Conservation (phyloP, 2,329 filamentous ascomycete species). For the Cryphonectria nitschkei region DNA sequence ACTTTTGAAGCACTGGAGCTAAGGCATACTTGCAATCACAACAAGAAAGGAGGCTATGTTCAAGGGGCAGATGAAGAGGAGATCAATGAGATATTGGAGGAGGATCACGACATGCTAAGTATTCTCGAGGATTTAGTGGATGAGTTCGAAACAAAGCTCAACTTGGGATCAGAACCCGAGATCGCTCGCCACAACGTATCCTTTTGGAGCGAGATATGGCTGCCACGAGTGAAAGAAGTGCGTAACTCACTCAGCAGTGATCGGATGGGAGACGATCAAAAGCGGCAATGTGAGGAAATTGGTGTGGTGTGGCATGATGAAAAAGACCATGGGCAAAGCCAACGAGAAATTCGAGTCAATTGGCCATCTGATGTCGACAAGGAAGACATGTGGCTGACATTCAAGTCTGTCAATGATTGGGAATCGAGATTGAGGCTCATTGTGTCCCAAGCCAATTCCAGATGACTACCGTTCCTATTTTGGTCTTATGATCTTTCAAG, state of each 20-base stretch:
- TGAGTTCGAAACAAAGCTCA: neutral
- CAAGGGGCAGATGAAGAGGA: neutral
- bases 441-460: neutral
- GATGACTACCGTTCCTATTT: neutral
- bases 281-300: neutral
- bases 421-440: neutral
- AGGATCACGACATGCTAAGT: neutral
- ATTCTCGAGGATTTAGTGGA: neutral
- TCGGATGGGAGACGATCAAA: neutral
- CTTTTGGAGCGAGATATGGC: neutral
- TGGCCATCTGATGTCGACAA: neutral
- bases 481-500: neutral
- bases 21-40: neutral
- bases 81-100: neutral
- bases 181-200: neutral
- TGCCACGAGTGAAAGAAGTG: neutral
- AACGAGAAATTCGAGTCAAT: neutral
- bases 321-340: neutral
- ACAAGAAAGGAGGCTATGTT: fast-evolving
- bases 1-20: neutral
- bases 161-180: neutral
- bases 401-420: neutral
- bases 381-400: neutral
- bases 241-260: neutral
- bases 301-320: neutral